Evolutionary conservation across 164 flowering plant species (phyloP).

Genomic region (Sedum album): DNA sequence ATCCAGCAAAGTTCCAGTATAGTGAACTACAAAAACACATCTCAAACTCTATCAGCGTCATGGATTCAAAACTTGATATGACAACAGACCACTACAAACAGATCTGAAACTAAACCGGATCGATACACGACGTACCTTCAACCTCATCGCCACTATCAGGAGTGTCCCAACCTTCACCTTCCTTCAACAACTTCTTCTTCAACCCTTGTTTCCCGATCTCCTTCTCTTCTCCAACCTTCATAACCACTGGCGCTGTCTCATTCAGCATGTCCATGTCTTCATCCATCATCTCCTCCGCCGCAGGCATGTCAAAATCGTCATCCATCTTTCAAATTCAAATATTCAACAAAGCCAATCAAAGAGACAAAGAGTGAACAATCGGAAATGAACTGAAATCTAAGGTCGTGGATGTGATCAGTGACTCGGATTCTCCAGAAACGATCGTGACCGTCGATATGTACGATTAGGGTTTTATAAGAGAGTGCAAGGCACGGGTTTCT

Average conservation of each 20-base stretch:
- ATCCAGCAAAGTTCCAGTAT: background rate
- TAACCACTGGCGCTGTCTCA: background rate
- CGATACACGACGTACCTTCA: constrained; percentile 35
- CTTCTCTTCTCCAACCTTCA: constrained; percentile 68
- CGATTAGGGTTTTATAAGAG: background rate
- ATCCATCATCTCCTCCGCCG: constrained; percentile 13
- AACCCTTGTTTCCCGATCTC: constrained; percentile 60
- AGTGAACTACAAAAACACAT: background rate
- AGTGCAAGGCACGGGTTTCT: background rate
- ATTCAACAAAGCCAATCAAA: background rate
- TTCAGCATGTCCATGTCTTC: constrained; percentile 23
- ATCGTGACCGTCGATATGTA: background rate
- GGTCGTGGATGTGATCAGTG: background rate
- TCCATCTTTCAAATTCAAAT: background rate
- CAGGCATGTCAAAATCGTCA: constrained; percentile 13
- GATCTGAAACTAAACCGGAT: background rate
- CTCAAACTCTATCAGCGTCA: background rate
- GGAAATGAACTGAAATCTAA: background rate
- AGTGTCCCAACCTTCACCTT: background rate
- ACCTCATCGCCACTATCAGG: constrained; percentile 41
- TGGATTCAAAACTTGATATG: too few species aligned
- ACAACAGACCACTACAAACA: too few species aligned
- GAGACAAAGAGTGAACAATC: too few species aligned
- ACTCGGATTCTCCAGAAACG: background rate
- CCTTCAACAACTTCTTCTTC: constrained; percentile 62